Evolutionary conservation across 2,329 filamentous ascomycete species (phyloP).

Genomic region (Cladophialophora carrionii): DNA sequence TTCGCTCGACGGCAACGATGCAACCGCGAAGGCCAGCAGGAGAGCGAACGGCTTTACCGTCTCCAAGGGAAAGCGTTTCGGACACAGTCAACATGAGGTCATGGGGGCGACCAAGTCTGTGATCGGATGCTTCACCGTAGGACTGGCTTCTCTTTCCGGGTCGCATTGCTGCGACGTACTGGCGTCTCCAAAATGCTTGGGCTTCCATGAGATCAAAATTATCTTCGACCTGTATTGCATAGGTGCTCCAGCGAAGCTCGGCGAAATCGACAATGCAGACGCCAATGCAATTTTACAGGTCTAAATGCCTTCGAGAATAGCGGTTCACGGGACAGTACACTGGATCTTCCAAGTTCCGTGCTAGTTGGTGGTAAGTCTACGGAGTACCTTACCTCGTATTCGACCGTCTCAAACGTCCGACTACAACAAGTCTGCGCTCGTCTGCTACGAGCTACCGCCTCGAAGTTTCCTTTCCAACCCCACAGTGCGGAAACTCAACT

Average conservation of each 20-base stretch:
- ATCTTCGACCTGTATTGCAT: neutral
- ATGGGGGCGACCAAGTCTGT: neutral
- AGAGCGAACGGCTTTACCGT: neutral
- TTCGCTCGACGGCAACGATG: neutral
- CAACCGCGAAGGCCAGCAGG: neutral
- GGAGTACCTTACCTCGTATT: too few species aligned
- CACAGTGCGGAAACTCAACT: slow-evolving; percentile 6
- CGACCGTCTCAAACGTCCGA: neutral
- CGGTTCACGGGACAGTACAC: neutral
- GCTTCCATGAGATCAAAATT: neutral
- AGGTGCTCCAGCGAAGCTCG: neutral
- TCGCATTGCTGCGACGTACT: neutral
- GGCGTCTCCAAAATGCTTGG: neutral
- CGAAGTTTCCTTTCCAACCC: slow-evolving; percentile 6
- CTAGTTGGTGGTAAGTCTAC: neutral
- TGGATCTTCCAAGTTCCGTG: neutral
- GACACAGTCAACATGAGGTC: neutral
- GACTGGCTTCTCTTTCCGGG: neutral
- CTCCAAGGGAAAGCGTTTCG: neutral
- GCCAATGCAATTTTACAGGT: neutral
- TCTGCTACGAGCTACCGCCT: neutral
- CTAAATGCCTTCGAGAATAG: neutral
- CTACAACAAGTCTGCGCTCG: too few species aligned
- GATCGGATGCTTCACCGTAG: slow-evolving; percentile 1
- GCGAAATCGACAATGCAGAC: neutral